Percentiles rank a stretch among this genome's conserved stretches.
Evolutionary conservation across 495 filamentous ascomycete genomes (phyloP).

Genomic region (Jackrogersella multiformis): DNA sequence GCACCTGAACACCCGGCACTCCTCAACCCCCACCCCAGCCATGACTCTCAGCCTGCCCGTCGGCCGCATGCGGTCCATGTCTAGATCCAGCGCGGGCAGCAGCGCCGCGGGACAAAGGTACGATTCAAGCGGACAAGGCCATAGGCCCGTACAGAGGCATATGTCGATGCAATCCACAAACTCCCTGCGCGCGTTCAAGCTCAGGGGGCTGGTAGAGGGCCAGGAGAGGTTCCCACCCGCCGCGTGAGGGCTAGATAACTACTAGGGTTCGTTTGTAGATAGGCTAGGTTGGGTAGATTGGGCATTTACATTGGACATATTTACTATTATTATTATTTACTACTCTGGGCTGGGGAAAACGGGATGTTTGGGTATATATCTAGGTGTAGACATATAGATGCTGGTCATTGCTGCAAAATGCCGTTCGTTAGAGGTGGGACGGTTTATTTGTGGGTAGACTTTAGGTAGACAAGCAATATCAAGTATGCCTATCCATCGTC

Average conservation of each 20-base stretch:
- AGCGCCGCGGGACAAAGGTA: constrained; percentile 16
- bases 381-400: constrained; percentile 7
- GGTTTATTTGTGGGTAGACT: too few relatives aligned
- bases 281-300: not conserved
- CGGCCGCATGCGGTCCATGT: constrained; percentile 13
- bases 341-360: not conserved
- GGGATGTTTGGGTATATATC: not conserved
- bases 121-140: constrained; percentile 1
- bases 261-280: not conserved
- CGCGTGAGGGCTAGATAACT: not conserved
- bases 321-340: too few relatives aligned
- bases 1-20: constrained; percentile 21
- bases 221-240: constrained; percentile 32
- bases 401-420: constrained; percentile 21
- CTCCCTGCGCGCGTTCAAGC: constrained; percentile 39
- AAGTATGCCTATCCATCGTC: too few relatives aligned
- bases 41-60: not conserved
- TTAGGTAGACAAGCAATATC: too few relatives aligned
- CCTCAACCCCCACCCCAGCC: not conserved
- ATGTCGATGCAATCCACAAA: constrained; percentile 26
- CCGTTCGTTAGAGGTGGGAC: constrained; percentile 6
- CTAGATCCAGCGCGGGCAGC: constrained; percentile 28
- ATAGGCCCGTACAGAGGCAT: constrained; percentile 29
- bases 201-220: constrained; percentile 22
- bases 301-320: not conserved